Percentiles rank a stretch among this genome's conserved stretches.
Evolutionary conservation across 345 rosid species (phyloP).

Genomic region (Turnera subulata): DNA sequence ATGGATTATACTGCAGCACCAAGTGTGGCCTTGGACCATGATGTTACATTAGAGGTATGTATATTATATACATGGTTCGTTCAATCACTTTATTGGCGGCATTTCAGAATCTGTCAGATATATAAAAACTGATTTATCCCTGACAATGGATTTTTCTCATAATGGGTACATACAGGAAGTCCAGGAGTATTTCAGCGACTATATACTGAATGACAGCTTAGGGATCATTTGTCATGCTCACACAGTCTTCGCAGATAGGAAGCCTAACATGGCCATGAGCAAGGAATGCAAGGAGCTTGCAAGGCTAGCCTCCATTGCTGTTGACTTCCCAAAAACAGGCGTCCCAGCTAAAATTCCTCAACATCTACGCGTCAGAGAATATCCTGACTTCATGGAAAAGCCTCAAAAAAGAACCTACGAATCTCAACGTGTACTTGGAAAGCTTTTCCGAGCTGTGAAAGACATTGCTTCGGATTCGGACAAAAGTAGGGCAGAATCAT

Average conservation of each 20-base stretch:
- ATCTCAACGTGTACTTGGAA: slow-evolving; percentile 41
- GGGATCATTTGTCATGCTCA: slow-evolving; percentile 49
- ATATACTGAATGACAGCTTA: slow-evolving; percentile 46
- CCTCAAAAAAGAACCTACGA: slow-evolving; percentile 36
- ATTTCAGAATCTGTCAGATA: background rate
- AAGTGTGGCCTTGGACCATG: slow-evolving; percentile 10
- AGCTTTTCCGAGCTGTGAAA: slow-evolving; percentile 49
- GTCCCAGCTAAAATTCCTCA: slow-evolving; percentile 44
- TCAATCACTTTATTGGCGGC: background rate
- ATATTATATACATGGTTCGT: no score
- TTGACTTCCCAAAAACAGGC: slow-evolving; percentile 62
- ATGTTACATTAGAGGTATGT: slow-evolving; percentile 37
- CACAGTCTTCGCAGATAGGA: slow-evolving; percentile 36
- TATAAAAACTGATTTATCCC: no score
- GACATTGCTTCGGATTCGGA: slow-evolving; percentile 23
- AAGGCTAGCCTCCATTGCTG: slow-evolving; percentile 37
- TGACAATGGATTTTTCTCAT: background rate
- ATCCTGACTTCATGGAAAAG: slow-evolving; percentile 68
- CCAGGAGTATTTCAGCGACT: slow-evolving; percentile 42
- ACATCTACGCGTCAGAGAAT: slow-evolving; percentile 32
- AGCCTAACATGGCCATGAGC: slow-evolving; percentile 37
- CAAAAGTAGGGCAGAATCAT: slow-evolving; percentile 16
- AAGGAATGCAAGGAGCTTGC: slow-evolving; percentile 40
- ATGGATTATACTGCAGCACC: slow-evolving; percentile 35
- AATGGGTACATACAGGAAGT: slow-evolving; percentile 33